Evolutionary conservation across 2,329 filamentous ascomycete species (phyloP).

Genomic region (Cryphonectria radicalis): DNA sequence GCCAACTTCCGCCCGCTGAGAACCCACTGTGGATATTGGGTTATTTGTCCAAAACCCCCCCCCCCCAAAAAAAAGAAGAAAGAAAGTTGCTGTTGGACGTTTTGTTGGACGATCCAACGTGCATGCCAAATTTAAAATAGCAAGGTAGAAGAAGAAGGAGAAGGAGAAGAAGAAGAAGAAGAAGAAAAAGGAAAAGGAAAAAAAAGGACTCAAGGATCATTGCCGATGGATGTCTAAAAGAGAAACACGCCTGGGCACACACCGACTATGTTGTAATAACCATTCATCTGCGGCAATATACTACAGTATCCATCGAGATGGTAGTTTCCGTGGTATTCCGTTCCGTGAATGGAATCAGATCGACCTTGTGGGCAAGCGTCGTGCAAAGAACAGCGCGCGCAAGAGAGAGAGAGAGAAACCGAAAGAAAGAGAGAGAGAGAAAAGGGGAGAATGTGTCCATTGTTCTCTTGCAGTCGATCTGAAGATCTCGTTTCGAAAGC

Average conservation of each 20-base stretch:
- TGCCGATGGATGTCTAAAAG: not conserved
- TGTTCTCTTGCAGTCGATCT: not conserved
- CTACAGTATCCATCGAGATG: not conserved
- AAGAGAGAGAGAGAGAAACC: not conserved
- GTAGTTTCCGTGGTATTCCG: not conserved
- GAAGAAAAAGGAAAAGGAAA: not conserved
- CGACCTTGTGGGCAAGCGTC: not conserved
- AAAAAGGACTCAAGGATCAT: not conserved
- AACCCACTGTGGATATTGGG: not conserved
- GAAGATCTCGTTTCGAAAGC: no score
- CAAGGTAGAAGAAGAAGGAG: no score
- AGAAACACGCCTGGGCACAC: not conserved
- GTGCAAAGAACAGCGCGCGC: not conserved
- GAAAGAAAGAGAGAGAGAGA: not conserved
- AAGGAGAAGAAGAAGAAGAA: no score
- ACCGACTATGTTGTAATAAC: not conserved
- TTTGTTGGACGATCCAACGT: not conserved
- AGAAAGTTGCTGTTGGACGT: no score
- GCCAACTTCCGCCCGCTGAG: not conserved
- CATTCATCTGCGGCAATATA: not conserved
- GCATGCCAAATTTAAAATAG: not conserved
- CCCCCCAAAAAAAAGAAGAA: no score
- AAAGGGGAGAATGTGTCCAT: not conserved
- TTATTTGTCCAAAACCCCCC: not conserved
- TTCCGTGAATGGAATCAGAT: not conserved